These are phyloP conservation scores for Pseudogymnoascus sp. DNA, from an alignment of 2,329 filamentous ascomycete genomes.

Conservation along the genomic window DNA sequence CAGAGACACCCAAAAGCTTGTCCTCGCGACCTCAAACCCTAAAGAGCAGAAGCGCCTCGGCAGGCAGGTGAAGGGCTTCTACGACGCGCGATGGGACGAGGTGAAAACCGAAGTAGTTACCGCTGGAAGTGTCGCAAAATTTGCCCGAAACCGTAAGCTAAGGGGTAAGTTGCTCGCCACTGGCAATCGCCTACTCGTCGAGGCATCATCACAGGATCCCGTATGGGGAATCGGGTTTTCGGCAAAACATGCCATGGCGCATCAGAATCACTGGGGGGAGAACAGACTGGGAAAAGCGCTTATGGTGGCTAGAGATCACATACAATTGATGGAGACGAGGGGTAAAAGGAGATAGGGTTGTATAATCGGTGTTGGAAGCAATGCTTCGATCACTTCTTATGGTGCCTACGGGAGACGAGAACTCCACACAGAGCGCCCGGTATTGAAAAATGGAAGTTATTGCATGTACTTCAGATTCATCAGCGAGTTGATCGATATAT, in stretches of 20 bases:
- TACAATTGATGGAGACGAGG: slow-evolving; percentile 10
- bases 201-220: slow-evolving; percentile 27
- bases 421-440: neutral
- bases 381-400: neutral
- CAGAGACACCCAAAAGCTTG: slow-evolving; percentile 17
- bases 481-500: neutral
- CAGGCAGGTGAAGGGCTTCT: slow-evolving; percentile 24
- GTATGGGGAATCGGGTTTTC: slow-evolving; percentile 32
- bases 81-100: slow-evolving; percentile 23
- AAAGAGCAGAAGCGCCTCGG: slow-evolving; percentile 29
- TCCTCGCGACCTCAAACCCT: slow-evolving; percentile 25
- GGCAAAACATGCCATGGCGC: slow-evolving; percentile 26
- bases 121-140: slow-evolving; percentile 30
- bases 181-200: slow-evolving; percentile 27
- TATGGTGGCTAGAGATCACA: slow-evolving; percentile 22
- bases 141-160: slow-evolving; percentile 27
- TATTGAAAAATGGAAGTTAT: neutral
- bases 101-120: slow-evolving; percentile 15
- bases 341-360: neutral
- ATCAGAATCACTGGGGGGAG: slow-evolving; percentile 26
- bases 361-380: neutral
- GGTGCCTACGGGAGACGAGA: neutral
- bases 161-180: slow-evolving; percentile 27
- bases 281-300: slow-evolving; percentile 28
- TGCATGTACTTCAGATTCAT: neutral